Evolutionary conservation across 192 early-diverging fungal genomes (phyloP).

Genomic region (Rhizophagus clarus): DNA sequence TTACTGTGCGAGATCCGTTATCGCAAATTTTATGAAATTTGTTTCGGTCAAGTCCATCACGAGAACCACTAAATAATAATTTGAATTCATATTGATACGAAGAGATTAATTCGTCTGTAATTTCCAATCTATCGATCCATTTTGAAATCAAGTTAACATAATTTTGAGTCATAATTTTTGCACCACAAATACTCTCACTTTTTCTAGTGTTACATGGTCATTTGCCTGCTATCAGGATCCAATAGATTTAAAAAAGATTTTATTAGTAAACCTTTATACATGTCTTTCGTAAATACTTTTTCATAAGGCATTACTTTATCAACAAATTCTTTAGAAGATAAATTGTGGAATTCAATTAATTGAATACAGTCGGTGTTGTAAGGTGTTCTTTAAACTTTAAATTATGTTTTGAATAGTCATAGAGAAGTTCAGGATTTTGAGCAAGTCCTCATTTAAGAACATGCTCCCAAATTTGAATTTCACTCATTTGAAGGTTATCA

Average conservation of each 20-base stretch:
- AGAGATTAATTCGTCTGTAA: background rate
- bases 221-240: background rate
- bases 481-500: too few relatives aligned
- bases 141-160: background rate
- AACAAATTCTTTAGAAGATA: background rate
- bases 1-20: background rate
- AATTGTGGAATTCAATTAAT: background rate
- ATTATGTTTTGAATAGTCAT: background rate
- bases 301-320: background rate
- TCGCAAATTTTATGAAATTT: background rate
- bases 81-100: conserved; percentile 19
- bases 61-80: background rate
- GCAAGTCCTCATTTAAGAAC: conserved; percentile 11
- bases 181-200: too few relatives aligned
- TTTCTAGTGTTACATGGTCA: too few relatives aligned
- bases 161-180: background rate
- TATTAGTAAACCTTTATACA: background rate
- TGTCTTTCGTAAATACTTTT: background rate
- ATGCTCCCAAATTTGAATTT: too few relatives aligned
- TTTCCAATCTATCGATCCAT: background rate
- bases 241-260: background rate
- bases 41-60: background rate
- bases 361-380: conserved; percentile 4
- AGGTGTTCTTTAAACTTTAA: background rate
- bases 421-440: background rate